Percentiles rank a stretch among this genome's conserved stretches.
These are phyloP conservation scores for Neofusicoccum parvum DNA, from an alignment of 2,329 filamentous ascomycete genomes.

Conservation along the genomic window DNA sequence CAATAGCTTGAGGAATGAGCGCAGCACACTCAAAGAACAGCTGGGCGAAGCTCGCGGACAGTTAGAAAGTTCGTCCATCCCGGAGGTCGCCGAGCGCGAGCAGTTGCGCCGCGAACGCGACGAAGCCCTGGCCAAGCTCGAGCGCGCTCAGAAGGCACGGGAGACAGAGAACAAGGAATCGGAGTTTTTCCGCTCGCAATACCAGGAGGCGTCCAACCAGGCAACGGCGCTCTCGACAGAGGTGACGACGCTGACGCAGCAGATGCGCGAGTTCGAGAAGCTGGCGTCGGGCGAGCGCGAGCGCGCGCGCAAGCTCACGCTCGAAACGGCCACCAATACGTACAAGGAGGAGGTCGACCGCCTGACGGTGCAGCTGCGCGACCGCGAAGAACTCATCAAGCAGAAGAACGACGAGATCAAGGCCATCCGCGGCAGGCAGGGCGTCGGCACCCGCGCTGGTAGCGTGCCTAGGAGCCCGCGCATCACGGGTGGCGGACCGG, in stretches of 20 bases:
- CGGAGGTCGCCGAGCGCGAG: slow-evolving; percentile 10
- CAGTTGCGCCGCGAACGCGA: slow-evolving; percentile 28
- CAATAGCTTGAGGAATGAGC: slow-evolving; percentile 27
- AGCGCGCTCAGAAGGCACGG: slow-evolving; percentile 35
- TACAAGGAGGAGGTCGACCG: slow-evolving; percentile 29
- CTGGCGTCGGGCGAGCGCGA: slow-evolving; percentile 9
- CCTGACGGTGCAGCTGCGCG: slow-evolving; percentile 29
- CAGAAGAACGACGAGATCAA: slow-evolving; percentile 38
- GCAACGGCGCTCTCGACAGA: neutral
- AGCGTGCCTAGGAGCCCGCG: slow-evolving; percentile 41
- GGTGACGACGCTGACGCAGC: slow-evolving; percentile 13
- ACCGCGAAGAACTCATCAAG: slow-evolving; percentile 16
- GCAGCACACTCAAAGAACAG: neutral
- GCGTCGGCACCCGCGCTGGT: slow-evolving; percentile 36
- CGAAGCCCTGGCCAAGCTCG: slow-evolving; percentile 30
- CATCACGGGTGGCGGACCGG: slow-evolving; percentile 31
- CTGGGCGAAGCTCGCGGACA: slow-evolving; percentile 10
- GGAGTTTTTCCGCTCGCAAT: slow-evolving; percentile 61
- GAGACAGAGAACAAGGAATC: slow-evolving; percentile 48
- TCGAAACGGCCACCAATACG: neutral
- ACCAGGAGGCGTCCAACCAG: slow-evolving; percentile 41
- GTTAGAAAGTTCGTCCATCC: slow-evolving; percentile 3
- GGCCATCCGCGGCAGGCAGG: slow-evolving; percentile 34
- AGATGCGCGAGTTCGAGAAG: slow-evolving; percentile 16
- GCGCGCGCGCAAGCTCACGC: neutral